phyloP scores from a whole-genome alignment of 352 stramenopile species.

The Phytophthora megakarya region DNA sequence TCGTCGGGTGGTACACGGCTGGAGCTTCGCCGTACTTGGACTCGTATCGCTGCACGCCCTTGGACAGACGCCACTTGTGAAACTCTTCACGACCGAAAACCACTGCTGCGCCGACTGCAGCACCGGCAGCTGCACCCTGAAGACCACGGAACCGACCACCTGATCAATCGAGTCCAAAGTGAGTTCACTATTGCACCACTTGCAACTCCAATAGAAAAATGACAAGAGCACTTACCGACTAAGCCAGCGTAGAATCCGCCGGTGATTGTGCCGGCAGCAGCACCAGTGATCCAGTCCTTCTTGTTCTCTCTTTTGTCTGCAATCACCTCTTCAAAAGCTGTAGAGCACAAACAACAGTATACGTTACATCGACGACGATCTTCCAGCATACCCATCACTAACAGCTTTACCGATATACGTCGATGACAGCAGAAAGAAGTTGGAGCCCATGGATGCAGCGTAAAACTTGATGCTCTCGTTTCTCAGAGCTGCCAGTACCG shows the following conservation, averaged over 20 bases:
- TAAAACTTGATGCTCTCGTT: conserved; percentile 86
- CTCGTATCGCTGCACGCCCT: conserved; percentile 79
- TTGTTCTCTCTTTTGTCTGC: conserved; percentile 63
- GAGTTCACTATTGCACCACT: too few relatives aligned
- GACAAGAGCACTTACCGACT: conserved; percentile 49
- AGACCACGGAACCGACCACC: conserved; percentile 69
- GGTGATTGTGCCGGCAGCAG: conserved; percentile 60
- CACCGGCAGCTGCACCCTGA: conserved; percentile 68
- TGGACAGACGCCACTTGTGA: conserved; percentile 73
- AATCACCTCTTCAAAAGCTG: conserved; percentile 82
- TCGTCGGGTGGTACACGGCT: conserved; percentile 67
- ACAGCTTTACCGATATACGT: conserved; percentile 76
- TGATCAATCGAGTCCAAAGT: too few relatives aligned
- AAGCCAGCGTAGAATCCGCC: conserved; percentile 76
- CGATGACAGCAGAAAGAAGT: conserved; percentile 84
- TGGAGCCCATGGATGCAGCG: conserved; percentile 80
- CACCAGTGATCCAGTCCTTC: conserved; percentile 64
- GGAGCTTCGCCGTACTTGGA: conserved; percentile 75
- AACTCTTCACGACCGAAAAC: conserved; percentile 76
- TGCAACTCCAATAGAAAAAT: neutral
- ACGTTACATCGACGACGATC: neutral
- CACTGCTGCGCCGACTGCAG: conserved; percentile 60
- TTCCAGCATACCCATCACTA: neutral
- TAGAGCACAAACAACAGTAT: neutral
- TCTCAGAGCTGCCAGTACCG: conserved; percentile 62